Evolutionary conservation across 441 rosid genomes (phyloP), one percentile per base, ranked within the genome.

Genomic region (Arabidopsis lyrata): DNA sequence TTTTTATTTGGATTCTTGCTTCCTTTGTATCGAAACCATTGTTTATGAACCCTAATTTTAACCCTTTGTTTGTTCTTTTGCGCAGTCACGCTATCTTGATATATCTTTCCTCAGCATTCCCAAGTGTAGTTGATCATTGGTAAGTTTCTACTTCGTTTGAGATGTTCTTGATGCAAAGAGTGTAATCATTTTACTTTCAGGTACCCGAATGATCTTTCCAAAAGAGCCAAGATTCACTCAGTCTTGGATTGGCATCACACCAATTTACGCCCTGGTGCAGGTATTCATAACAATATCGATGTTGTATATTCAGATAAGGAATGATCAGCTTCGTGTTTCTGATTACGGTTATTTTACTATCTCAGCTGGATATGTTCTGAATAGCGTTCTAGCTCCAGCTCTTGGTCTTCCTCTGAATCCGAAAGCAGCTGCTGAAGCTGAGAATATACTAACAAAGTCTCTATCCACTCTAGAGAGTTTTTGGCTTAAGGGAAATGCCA

Each of bases 191-290:
- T 32, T 5, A 58, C 69, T 75, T 42, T 61, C 78, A 90, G 96
- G 93, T 92, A 95, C 83, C 97, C 97, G 0, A 80, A 86, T 44
- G 97, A 94, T 84, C 85, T 94, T 82, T 88, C 73, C 54, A 87
- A 72, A 78, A 88, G 94, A 80, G 95, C 93, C 55, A 89, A 84
- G 86, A 83, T 94, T 77, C 83, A 92, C 39, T 94, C 99, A 2
- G 90, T 88, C 48, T 70, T 95, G 83, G 97, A 95, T 59, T 95
- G 99, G 99, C 97, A 92, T 82, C 99, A 95, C 83, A 77, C 87
- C 44, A 89, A 88, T 75, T 78, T 95, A 77, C 96, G 97, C 63
- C 70, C 38, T 42, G 97, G 97, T 52, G 85, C 98, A 81, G 90
- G 98, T 90, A 22, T 29, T 57, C 27, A n/a, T 29, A 29, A 29